Percentiles rank a stretch among this genome's conserved stretches.
These are phyloP conservation scores for Microsporum canis DNA, from an alignment of 2,329 filamentous ascomycete species.

Conservation along the genomic window DNA sequence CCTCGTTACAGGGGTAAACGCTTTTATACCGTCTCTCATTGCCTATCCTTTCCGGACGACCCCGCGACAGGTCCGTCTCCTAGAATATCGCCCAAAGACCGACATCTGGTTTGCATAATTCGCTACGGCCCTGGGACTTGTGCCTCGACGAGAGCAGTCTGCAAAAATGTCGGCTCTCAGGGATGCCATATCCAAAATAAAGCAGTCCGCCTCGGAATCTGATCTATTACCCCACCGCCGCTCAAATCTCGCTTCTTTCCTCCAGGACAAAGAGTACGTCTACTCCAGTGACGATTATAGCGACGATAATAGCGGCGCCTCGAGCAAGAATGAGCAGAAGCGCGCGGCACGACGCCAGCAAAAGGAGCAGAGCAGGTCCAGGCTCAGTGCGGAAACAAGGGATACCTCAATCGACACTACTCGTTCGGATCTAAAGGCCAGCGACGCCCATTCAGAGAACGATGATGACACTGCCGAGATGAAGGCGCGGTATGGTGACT, in stretches of 20 bases:
- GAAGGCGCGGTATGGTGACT: constrained; percentile 46
- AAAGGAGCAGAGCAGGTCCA: constrained; percentile 22
- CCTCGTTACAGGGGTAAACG: not conserved
- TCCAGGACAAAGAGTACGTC: constrained; percentile 31
- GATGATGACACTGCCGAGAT: constrained; percentile 45
- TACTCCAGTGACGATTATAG: constrained; percentile 35
- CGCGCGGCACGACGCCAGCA: constrained; percentile 30
- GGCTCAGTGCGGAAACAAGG: constrained; percentile 29
- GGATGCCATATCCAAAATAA: constrained; percentile 34
- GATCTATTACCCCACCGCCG: constrained; percentile 25
- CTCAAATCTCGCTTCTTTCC: constrained; percentile 31
- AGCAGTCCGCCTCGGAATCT: constrained; percentile 20
- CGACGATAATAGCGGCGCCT: constrained; percentile 25
- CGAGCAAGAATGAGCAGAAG: constrained; percentile 38
- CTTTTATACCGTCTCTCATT: not conserved
- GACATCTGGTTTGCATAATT: not conserved
- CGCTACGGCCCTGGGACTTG: not conserved
- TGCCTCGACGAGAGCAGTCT: not conserved
- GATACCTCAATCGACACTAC: not conserved
- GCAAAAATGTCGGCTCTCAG: constrained; percentile 35
- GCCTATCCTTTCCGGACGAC: not conserved
- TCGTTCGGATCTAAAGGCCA: not conserved
- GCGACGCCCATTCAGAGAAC: not conserved
- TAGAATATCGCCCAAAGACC: not conserved
- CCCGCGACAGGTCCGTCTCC: not conserved